A percentile compares a stretch with the other conserved stretches of the same genome.
phyloP scores from a whole-genome alignment of 1,284 basidiomycete species.

The Athelia psychrophila region DNA sequence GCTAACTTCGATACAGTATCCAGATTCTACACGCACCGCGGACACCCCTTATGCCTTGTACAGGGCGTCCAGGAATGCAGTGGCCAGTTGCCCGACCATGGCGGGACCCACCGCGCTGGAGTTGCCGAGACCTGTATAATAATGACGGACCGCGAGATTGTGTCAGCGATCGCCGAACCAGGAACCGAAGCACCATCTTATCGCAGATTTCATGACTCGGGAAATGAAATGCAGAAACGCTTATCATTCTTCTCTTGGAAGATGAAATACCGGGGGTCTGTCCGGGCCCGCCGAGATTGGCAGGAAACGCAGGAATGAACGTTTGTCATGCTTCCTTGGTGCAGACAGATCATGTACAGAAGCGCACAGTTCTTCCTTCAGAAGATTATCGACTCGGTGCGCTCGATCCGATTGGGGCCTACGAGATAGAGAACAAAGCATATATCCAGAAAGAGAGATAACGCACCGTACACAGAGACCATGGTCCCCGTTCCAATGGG shows the following conservation, averaged over 20 bases:
- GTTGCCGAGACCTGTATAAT: slow-evolving; percentile 72
- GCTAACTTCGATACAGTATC: too few relatives aligned
- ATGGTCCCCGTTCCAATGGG: slow-evolving; percentile 74
- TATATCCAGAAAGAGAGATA: too few relatives aligned
- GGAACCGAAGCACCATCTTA: slow-evolving; percentile 64
- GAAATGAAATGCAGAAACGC: slow-evolving; percentile 32
- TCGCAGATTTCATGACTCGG: too few relatives aligned
- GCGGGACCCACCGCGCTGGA: slow-evolving; percentile 86
- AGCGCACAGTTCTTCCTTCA: too few relatives aligned
- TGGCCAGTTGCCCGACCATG: slow-evolving; percentile 85
- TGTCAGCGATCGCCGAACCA: neutral
- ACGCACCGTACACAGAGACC: slow-evolving; percentile 86
- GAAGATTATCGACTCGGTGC: too few relatives aligned
- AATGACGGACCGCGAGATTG: neutral
- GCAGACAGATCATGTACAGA: too few relatives aligned
- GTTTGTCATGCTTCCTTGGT: slow-evolving; percentile 82
- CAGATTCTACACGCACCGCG: slow-evolving; percentile 49
- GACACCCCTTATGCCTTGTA: slow-evolving; percentile 65
- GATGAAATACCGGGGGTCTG: too few relatives aligned
- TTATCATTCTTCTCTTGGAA: neutral
- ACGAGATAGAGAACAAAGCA: too few relatives aligned
- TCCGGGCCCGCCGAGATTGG: neutral
- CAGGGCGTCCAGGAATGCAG: slow-evolving; percentile 77
- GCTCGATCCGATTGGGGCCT: too few relatives aligned
- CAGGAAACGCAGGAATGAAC: too few relatives aligned